These are phyloP conservation scores for Sequoiadendron giganteum DNA, from an alignment of 75 land plant genomes.

Conservation along the genomic window DNA sequence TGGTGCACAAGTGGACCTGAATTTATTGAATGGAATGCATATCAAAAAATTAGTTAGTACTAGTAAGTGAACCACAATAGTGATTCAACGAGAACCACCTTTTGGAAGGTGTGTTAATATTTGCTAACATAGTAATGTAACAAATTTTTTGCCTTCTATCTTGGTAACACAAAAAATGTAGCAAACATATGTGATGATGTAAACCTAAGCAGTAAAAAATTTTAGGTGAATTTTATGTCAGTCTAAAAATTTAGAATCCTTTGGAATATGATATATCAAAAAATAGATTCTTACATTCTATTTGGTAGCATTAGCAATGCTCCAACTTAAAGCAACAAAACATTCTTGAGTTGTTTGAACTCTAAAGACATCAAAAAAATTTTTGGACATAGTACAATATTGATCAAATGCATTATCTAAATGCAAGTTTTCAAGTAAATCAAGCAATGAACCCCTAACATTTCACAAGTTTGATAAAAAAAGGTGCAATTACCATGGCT, in stretches of 20 bases:
- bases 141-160: too few relatives aligned
- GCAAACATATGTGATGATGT: neutral
- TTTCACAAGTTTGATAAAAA: neutral
- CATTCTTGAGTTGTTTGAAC: neutral
- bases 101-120: too few relatives aligned
- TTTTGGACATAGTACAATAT: neutral
- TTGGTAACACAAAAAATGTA: neutral
- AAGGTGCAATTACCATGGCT: constrained; percentile 58
- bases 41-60: neutral
- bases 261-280: too few relatives aligned
- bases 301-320: neutral
- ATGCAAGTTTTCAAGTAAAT: neutral
- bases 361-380: neutral
- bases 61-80: too few relatives aligned
- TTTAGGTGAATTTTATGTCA: neutral
- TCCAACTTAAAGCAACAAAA: neutral
- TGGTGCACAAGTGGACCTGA: neutral
- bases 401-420: neutral
- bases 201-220: neutral
- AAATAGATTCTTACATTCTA: too few relatives aligned
- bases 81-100: neutral
- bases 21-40: neutral
- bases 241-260: neutral
- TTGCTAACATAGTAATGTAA: too few relatives aligned
- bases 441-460: neutral